Evolutionary conservation across 345 rosid species (phyloP).

Genomic region (Citrus cavaleriei): DNA sequence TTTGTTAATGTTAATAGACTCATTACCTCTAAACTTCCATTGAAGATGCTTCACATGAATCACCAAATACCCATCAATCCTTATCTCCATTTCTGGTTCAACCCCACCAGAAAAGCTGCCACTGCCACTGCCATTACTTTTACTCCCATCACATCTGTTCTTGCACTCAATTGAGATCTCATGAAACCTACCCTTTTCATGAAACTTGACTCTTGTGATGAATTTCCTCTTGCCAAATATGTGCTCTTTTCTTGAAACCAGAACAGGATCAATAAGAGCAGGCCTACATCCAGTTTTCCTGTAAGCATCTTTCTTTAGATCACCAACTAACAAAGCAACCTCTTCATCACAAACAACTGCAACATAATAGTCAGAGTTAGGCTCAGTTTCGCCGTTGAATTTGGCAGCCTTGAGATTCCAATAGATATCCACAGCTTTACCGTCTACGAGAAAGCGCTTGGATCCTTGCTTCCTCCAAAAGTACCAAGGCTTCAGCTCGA

Average conservation of each 20-base stretch:
- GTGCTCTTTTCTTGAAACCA: constrained; percentile 67
- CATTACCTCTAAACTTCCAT: constrained; percentile 82
- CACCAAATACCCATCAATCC: constrained; percentile 52
- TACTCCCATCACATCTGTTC: constrained; percentile 16
- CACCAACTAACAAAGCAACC: constrained; percentile 75
- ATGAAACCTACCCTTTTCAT: constrained; percentile 45
- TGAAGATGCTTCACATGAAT: constrained; percentile 70
- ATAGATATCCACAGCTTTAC: constrained; percentile 48
- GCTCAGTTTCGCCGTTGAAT: constrained; percentile 70
- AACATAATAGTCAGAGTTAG: constrained; percentile 61
- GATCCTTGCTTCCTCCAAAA: constrained; percentile 78
- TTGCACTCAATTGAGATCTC: constrained; percentile 66
- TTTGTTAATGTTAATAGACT: constrained; percentile 45
- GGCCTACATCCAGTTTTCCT: constrained; percentile 65
- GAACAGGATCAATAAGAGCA: constrained; percentile 55
- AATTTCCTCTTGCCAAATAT: constrained; percentile 65
- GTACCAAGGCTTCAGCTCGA: constrained; percentile 76
- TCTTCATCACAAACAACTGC: constrained; percentile 81
- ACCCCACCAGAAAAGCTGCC: constrained; percentile 19
- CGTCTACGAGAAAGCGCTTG: constrained; percentile 45
- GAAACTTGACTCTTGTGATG: constrained; percentile 44
- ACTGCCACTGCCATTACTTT: background rate
- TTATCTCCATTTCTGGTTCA: constrained; percentile 66
- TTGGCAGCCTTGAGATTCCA: constrained; percentile 69
- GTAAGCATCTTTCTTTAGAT: constrained; percentile 71